These are phyloP conservation scores for Candida cerambycidarum DNA, from an alignment of 805 yeast genomes.

Conservation along the genomic window DNA sequence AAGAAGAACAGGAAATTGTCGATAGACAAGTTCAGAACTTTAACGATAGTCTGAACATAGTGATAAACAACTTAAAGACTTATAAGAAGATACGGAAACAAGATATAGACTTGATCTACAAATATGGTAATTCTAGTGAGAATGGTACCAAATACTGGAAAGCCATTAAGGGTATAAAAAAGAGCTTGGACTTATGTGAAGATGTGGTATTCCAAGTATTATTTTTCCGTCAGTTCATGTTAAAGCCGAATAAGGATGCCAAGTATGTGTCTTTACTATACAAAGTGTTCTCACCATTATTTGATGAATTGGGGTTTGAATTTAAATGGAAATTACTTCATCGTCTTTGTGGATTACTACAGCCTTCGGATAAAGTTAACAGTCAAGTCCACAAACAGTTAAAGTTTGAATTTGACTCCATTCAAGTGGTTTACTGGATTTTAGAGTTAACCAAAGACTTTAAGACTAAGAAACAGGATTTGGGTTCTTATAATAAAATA, in stretches of 20 bases:
- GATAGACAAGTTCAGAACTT: slow-evolving; percentile 10
- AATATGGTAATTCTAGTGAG: slow-evolving; percentile 39
- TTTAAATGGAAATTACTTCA: slow-evolving; percentile 12
- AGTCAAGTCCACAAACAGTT: not conserved
- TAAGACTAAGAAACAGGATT: not conserved
- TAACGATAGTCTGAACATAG: not conserved
- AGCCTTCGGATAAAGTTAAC: slow-evolving; percentile 2
- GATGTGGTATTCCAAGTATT: slow-evolving; percentile 14
- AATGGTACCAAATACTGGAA: slow-evolving; percentile 45
- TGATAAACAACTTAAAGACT: slow-evolving; percentile 41
- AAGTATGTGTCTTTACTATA: slow-evolving; percentile 23
- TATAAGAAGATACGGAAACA: slow-evolving; percentile 52
- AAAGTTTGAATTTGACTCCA: not conserved
- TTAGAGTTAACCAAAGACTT: slow-evolving; percentile 3
- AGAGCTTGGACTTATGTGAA: not conserved
- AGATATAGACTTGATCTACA: slow-evolving; percentile 38
- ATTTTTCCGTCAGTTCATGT: slow-evolving; percentile 23
- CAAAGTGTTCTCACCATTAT: slow-evolving; percentile 30
- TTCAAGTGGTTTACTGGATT: slow-evolving; percentile 7
- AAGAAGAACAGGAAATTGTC: slow-evolving; percentile 9
- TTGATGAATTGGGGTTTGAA: slow-evolving; percentile 26
- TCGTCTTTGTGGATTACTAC: not conserved
- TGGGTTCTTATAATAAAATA: not conserved
- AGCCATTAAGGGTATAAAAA: slow-evolving; percentile 25
- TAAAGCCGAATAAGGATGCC: slow-evolving; percentile 11